A percentile compares a stretch with the other conserved stretches of the same genome.
Conservation (phyloP, 139 green algal genomes). For the Closterium sp. region DNA sequence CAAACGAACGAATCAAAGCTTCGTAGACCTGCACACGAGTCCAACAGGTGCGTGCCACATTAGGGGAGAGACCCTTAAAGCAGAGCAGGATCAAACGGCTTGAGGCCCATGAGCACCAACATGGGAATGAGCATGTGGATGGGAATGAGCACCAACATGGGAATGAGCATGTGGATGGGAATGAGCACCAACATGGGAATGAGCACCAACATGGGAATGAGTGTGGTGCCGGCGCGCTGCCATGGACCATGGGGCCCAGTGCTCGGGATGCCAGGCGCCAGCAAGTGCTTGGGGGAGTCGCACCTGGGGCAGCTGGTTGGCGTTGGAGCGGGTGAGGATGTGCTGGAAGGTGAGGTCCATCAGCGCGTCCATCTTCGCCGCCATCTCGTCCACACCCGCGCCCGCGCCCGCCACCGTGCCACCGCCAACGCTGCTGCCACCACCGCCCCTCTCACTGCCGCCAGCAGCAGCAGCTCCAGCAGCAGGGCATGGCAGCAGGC, state of each 20-base stretch:
- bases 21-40: conserved; percentile 56
- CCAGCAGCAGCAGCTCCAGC: too few species aligned
- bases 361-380: conserved; percentile 83
- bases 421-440: neutral
- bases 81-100: neutral
- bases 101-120: neutral
- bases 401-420: neutral
- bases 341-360: conserved; percentile 82
- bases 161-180: too few species aligned
- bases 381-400: conserved; percentile 55
- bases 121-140: too few species aligned
- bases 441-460: neutral
- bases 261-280: too few species aligned
- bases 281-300: too few species aligned
- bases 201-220: too few species aligned
- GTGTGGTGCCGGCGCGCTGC: too few species aligned
- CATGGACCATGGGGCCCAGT: too few species aligned
- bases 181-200: too few species aligned
- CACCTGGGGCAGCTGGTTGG: neutral
- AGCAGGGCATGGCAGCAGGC: neutral
- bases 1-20: conserved; percentile 69
- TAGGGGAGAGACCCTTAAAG: neutral
- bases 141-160: neutral
- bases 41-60: neutral
- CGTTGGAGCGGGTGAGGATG: conserved; percentile 53